phyloP scores from a whole-genome alignment of 306 rosid species.

The Malus sieversii region DNA sequence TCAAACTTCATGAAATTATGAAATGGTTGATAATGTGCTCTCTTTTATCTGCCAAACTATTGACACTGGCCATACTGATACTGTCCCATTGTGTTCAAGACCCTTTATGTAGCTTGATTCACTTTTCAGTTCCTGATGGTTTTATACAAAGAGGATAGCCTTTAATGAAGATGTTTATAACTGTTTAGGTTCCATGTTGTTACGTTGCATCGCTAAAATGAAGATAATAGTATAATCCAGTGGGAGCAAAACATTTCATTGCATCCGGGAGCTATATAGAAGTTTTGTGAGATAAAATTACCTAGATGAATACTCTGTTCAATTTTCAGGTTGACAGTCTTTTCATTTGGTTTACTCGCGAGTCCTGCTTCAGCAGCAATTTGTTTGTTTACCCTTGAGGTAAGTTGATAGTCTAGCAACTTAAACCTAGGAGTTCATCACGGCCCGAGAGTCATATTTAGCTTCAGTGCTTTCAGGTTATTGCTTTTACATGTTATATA shows the following conservation, averaged over 20 bases:
- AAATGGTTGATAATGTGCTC: background rate
- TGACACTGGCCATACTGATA: background rate
- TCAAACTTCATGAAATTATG: background rate
- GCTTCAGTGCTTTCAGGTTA: background rate
- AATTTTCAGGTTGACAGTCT: slow-evolving; percentile 58
- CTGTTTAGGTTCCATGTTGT: background rate
- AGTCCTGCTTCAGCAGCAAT: slow-evolving; percentile 61
- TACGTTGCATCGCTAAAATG: background rate
- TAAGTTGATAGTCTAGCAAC: slow-evolving; percentile 6
- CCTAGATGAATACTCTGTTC: background rate
- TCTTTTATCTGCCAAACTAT: background rate
- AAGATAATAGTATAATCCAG: background rate
- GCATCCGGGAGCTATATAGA: background rate
- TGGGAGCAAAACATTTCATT: background rate
- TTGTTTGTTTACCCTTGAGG: slow-evolving; percentile 54
- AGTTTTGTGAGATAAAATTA: background rate
- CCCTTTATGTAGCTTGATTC: background rate
- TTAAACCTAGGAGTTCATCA: background rate
- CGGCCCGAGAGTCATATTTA: background rate
- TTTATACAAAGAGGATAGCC: background rate
- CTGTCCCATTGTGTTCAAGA: background rate
- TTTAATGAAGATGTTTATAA: background rate
- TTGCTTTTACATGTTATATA: background rate
- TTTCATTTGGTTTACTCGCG: slow-evolving; percentile 58
- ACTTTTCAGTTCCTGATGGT: background rate